Evolutionary conservation across 2,329 filamentous ascomycete genomes (phyloP), one percentile per base, ranked within the genome.

Genomic region (Fusarium tjaetaba): DNA sequence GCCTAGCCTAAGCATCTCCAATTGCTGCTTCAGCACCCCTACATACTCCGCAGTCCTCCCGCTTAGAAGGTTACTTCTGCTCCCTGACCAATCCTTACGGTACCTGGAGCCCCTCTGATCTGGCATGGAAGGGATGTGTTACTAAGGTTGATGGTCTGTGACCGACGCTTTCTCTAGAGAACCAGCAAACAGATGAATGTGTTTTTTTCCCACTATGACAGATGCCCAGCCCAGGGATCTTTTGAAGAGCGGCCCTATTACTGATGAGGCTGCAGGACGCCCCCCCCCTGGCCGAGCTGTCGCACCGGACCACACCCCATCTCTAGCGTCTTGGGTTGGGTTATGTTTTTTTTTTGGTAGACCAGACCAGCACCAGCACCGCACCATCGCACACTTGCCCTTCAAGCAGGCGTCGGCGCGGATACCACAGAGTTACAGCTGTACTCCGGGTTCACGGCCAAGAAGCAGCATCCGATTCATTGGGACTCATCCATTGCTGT

Each of bases 361-460:
- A 63, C 63, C 59, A 67, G 65, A 38, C 32, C 56, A 59, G 41
- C 39, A 67, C 73, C 66, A 59, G 30, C 39, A 67, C 73, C 66
- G 68, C 70, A 76, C 68, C 71, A 58, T 68, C 32, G 28, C 51
- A 36, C 20, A 38, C 45, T 65, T 53, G 24, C 36, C 15, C 39
- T 24, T 41, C n/a, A 55, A 41, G 49, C 30, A 43, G 62, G 41
- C 42, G 52, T 36, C 42, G 57, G 60, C 48, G 49, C 34, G 48
- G 61, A 49, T 45, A 65, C 38, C 48, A 66, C 52, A 69, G 34
- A 61, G 53, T 56, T 42, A 34, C 64, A 71, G 46, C 58, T 61
- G 56, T 76, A 36, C 56, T 74, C 72, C 64, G 70, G 75, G 71
- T 73, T 77, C 68, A 76, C 61, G 65, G 73, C 62, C 64, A 65